Conservation (phyloP, 2,329 filamentous ascomycete genomes). For the Claviceps sp. region DNA sequence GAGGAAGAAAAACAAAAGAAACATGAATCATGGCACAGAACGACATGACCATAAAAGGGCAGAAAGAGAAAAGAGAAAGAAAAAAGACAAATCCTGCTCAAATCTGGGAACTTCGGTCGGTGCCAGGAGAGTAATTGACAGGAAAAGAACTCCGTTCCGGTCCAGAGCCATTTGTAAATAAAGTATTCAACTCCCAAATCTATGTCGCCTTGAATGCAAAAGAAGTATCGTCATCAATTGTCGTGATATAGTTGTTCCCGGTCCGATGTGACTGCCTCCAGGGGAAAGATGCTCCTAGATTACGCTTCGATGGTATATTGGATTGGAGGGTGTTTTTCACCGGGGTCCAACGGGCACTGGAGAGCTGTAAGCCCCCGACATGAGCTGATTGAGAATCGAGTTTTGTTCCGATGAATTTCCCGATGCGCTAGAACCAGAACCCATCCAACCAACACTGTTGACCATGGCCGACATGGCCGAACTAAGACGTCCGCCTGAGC, state of each 20-base stretch:
- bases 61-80: neutral
- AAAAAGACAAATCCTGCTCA: neutral
- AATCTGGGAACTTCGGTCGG: neutral
- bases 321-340: conserved; percentile 20
- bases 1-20: neutral
- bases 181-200: conserved; percentile 19
- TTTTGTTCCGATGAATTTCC: conserved; percentile 27
- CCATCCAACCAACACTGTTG: conserved; percentile 67
- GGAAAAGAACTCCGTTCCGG: conserved; percentile 18
- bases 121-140: neutral
- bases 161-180: conserved; percentile 15
- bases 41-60: neutral
- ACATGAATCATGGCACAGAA: neutral
- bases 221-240: conserved; percentile 21
- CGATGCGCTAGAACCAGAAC: conserved; percentile 19
- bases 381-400: conserved; percentile 49
- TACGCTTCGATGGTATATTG: too few species aligned
- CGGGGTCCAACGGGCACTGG: conserved; percentile 50
- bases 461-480: conserved; percentile 68
- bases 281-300: conserved; percentile 2
- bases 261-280: conserved; percentile 10
- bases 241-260: conserved; percentile 9
- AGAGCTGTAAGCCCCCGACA: conserved; percentile 46
- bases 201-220: conserved; percentile 23
- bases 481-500: conserved; percentile 68